Evolutionary conservation across 2,329 filamentous ascomycete genomes (phyloP).

Genomic region (Sarocladium strictum): DNA sequence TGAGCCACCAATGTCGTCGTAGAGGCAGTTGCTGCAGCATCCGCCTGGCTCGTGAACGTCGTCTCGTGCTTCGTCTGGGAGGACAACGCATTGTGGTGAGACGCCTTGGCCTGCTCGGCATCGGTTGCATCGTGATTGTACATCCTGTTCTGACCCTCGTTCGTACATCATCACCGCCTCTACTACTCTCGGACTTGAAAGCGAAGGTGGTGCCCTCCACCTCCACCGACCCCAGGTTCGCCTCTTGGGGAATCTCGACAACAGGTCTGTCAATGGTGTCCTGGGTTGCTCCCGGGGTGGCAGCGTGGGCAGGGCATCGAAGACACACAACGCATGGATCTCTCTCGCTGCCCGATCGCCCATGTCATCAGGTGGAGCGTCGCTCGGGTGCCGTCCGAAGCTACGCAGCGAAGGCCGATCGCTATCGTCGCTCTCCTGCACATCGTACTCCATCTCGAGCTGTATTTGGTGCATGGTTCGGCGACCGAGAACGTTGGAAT

Average conservation of each 20-base stretch:
- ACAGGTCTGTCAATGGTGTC: not conserved
- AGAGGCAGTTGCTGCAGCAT: conserved; percentile 20
- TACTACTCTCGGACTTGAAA: conserved; percentile 12
- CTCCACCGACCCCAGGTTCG: conserved; percentile 18
- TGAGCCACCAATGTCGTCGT: conserved; percentile 14
- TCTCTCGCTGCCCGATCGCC: conserved; percentile 14
- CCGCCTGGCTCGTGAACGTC: conserved; percentile 9
- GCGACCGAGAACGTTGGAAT: conserved; percentile 8
- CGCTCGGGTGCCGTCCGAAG: conserved; percentile 5
- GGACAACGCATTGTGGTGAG: conserved; percentile 19
- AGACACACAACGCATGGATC: conserved; percentile 18
- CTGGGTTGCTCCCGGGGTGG: not conserved
- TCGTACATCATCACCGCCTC: conserved; percentile 21
- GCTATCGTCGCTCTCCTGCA: conserved; percentile 15
- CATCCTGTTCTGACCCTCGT: conserved; percentile 14
- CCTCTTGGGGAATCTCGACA: conserved; percentile 6
- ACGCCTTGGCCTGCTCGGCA: conserved; percentile 19
- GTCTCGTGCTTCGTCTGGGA: conserved; percentile 12
- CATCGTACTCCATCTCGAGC: conserved; percentile 12
- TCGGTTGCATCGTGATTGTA: conserved; percentile 13
- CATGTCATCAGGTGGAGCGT: conserved; percentile 9
- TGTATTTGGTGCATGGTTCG: conserved; percentile 19
- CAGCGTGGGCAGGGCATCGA: conserved; percentile 13
- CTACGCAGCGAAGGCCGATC: conserved; percentile 7
- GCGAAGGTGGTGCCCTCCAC: conserved; percentile 15